Base-by-base conservation (phyloP, 495 filamentous ascomycete genomes). In the Amorphotheca resinae region DNA sequence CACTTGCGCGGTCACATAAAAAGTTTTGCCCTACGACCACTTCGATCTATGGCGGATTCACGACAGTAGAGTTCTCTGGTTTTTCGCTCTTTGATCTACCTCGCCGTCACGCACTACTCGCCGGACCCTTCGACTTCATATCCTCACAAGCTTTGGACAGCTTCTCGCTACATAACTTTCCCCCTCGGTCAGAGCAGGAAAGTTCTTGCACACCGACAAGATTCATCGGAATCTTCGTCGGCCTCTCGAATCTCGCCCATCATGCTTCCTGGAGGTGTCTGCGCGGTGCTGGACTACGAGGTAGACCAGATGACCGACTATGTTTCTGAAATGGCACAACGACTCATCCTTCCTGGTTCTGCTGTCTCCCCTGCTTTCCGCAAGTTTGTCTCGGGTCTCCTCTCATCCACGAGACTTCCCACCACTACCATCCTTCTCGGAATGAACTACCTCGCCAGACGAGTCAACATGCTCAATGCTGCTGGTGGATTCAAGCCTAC, bases 301-400 rank as follows among this genome's bases (percentile, higher is more conserved):
- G 91, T 96, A 78, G 87, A 95, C 51, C 72, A 85, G 60, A 99
- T 96, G 87, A 83, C 87, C 42, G 88, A 95, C 57, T 99, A 94
- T 65, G 91, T 99, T 58, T 79, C 87, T 40, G 84, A 95, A 56
- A 93, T 88, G 78, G 78, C 91, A 40, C 77, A 83, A 62, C 81
- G 82, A 70, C 80, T 87, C 57, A 77, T 88, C 53, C 74, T 77
- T 52, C 78, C 80, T 59, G 76, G 72, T 59, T 61, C 56, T 33
- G 56, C 70, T 51, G 76, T 85, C 41, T 74, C 82, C 39, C 74
- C 80, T 15, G 77, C 85, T 35, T 96, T 91, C 62, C 79, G 87
- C 53, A 95, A 95, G 67, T 99, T 93, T 62, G 88, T 96, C 46
- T 80, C 77, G 51, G 84, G 91, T 61, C 87, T 99, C 48, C 68